These are phyloP conservation scores for Aspergillus heteromorphus DNA, from an alignment of 495 filamentous ascomycete genomes.

Conservation along the genomic window DNA sequence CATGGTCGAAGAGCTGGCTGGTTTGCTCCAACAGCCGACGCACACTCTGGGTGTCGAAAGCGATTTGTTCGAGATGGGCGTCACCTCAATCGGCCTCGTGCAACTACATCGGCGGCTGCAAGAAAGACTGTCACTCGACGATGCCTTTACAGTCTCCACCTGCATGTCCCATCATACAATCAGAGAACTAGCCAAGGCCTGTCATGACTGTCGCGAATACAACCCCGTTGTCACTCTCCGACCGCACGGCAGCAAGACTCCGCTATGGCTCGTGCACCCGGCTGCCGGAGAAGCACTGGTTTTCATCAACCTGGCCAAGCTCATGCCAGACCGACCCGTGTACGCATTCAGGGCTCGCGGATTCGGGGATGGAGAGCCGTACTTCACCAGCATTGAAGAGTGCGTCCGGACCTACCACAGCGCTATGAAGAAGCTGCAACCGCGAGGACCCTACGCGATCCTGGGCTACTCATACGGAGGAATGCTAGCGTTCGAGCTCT, in stretches of 20 bases:
- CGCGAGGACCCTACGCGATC: conserved; percentile 50
- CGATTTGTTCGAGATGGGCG: not conserved
- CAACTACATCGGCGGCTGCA: not conserved
- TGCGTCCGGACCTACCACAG: conserved; percentile 32
- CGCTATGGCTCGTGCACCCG: conserved; percentile 54
- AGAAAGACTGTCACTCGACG: not conserved
- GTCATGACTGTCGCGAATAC: not conserved
- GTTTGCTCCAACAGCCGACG: not conserved
- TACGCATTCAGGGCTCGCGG: conserved; percentile 52
- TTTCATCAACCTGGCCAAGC: conserved; percentile 45
- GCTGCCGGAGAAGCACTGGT: conserved; percentile 52
- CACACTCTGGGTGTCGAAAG: not conserved
- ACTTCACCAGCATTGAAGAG: conserved; percentile 32
- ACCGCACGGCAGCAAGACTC: not conserved
- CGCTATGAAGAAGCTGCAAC: conserved; percentile 42
- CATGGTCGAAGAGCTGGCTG: not conserved
- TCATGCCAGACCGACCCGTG: conserved; percentile 45
- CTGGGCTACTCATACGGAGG: conserved; percentile 51
- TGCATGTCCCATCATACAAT: not conserved
- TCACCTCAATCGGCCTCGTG: not conserved
- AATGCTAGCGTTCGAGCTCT: conserved; percentile 51
- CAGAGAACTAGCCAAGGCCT: not conserved
- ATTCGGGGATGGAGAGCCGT: conserved; percentile 36
- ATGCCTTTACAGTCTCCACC: not conserved
- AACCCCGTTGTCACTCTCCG: not conserved